Base-by-base conservation (phyloP, 2,329 filamentous ascomycete genomes). In the Xylariaceae sp. region DNA sequence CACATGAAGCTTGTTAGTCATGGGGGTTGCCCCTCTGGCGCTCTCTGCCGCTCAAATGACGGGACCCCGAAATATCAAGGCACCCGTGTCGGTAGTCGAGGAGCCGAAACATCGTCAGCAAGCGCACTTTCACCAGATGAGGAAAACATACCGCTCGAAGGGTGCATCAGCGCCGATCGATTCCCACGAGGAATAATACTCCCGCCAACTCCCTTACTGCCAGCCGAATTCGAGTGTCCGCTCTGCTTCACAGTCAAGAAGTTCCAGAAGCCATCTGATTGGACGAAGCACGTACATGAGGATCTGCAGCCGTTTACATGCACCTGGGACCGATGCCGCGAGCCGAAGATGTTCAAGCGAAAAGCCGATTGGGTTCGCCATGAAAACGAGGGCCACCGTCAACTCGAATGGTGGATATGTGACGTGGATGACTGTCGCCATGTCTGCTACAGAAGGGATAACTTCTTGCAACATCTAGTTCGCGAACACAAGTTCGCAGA, bases 311-410 rank as follows among this genome's bases (percentile, higher is more conserved):
- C 92, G 0, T 96, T 96, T 67, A 95, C 90, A 2, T 97, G 92
- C 74, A 96, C 92, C 0, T 96, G 93, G 77, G 85, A 88, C 1
- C 81, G 85, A 54, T 96, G 92, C 71, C 82, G 83, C 7, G 91
- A 96, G 52, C 86, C 89, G 15, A 96, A 95, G 74, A 92, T 90
- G 42, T 97, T 96, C 79, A 96, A 96, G 75, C 85, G 92, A 52
- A 97, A 96, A 74, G 92, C 92, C 11, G 92, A 97, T 71, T 97
- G 92, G 92, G 91, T 96, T 18, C 84, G 92, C 35, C 92, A 97
- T 69, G 92, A 96, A 72, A 96, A 93, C 66, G 92, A 97, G 74
- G 86, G 89, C 30, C 92, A 97, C 71, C 84, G 92, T 23, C 90
- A 95, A 64, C 78, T 96, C 2, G 92, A 96, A 69, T 94, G 90